Conservation (phyloP, 495 filamentous ascomycete genomes). For the Daldinia bambusicola region DNA sequence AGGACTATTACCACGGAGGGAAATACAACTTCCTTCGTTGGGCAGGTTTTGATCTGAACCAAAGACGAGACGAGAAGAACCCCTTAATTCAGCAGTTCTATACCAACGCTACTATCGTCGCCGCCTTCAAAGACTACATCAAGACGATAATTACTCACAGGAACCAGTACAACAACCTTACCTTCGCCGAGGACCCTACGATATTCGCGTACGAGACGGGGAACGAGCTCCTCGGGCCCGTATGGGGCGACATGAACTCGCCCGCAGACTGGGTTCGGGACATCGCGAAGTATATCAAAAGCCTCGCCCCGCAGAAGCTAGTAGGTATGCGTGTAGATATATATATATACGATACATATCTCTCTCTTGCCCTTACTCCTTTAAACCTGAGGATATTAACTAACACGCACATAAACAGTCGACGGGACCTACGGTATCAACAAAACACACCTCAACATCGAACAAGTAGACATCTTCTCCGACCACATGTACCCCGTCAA, state of each 20-base stretch:
- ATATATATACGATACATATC: not conserved
- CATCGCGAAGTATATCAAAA: conserved; percentile 60
- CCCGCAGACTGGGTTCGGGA: conserved; percentile 60
- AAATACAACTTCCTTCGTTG: conserved; percentile 67
- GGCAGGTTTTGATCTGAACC: conserved; percentile 60
- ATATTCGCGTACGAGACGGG: conserved; percentile 67
- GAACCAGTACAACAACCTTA: conserved; percentile 65
- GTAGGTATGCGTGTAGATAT: conserved; percentile 26
- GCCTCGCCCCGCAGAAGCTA: conserved; percentile 62
- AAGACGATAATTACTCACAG: conserved; percentile 58
- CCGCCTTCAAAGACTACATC: conserved; percentile 64
- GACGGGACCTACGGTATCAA: conserved; percentile 68
- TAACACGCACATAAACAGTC: conserved; percentile 48
- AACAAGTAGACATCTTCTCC: conserved; percentile 62
- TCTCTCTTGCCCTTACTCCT: not conserved
- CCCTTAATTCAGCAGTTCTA: conserved; percentile 62
- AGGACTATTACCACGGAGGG: conserved; percentile 68
- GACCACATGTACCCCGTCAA: conserved; percentile 65
- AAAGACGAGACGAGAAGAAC: conserved; percentile 48
- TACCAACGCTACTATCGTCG: conserved; percentile 59
- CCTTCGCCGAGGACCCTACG: conserved; percentile 65
- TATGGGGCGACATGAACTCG: conserved; percentile 62
- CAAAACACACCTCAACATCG: conserved; percentile 57
- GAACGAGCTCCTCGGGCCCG: conserved; percentile 63
- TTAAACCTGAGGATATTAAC: not conserved